Evolutionary conservation across 1,139 yeast genomes (phyloP).

Genomic region (Pichia sp.): DNA sequence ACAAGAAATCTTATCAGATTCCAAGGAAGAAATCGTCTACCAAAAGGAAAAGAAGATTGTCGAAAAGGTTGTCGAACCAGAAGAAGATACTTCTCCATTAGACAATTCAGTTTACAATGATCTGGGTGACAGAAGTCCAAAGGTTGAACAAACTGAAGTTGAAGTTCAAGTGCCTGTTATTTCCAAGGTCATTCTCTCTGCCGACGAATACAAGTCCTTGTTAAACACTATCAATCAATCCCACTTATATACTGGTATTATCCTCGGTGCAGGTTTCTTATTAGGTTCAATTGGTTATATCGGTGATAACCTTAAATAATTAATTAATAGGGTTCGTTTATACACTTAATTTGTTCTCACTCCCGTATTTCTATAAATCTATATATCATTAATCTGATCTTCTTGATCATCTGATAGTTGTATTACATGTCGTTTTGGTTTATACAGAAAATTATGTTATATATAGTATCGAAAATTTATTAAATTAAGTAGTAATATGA

Average conservation of each 20-base stretch:
- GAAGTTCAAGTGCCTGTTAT: slow-evolving; percentile 39
- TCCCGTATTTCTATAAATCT: no score
- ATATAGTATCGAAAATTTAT: no score
- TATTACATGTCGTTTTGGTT: no score
- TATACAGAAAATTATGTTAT: no score
- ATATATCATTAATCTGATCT: background rate
- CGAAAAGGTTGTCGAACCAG: slow-evolving; percentile 19
- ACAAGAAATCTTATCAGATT: slow-evolving; percentile 23
- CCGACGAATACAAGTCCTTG: slow-evolving; percentile 32
- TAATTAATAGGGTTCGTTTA: background rate
- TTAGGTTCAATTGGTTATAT: slow-evolving; percentile 47
- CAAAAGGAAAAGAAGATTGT: slow-evolving; percentile 25
- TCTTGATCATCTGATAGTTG: no score
- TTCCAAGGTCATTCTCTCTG: slow-evolving; percentile 21
- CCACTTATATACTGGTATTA: slow-evolving; percentile 39
- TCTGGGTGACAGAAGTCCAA: slow-evolving; percentile 35
- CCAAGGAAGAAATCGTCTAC: slow-evolving; percentile 18
- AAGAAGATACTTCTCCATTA: slow-evolving; percentile 40
- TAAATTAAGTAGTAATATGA: no score
- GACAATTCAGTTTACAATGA: slow-evolving; percentile 53
- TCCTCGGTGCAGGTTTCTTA: slow-evolving; percentile 43
- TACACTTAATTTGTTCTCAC: no score
- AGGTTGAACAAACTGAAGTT: slow-evolving; percentile 25
- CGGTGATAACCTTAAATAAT: slow-evolving; percentile 40
- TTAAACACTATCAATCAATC: slow-evolving; percentile 36